Percentiles rank a stretch among this genome's conserved stretches.
phyloP scores from a whole-genome alignment of 2,329 filamentous ascomycete species.

The Capronia americana region DNA sequence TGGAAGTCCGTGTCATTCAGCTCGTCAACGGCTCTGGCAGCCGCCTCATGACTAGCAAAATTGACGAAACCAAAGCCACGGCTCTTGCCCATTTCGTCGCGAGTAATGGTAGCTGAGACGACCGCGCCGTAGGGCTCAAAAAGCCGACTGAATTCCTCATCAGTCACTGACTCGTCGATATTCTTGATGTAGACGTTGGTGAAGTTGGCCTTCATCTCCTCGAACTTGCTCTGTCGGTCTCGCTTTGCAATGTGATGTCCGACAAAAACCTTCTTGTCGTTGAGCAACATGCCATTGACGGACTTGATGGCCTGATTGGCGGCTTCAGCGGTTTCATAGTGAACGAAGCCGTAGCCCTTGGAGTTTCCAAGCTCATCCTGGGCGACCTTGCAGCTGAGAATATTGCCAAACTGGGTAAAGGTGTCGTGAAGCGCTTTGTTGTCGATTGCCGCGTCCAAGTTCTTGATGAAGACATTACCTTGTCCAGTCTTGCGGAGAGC shows the following conservation, averaged over 20 bases:
- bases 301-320: conserved; percentile 98
- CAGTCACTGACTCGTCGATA: conserved; percentile 79
- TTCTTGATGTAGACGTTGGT: conserved; percentile 99
- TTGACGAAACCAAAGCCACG: conserved; percentile 97
- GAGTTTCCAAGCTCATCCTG: conserved; percentile 96
- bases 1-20: conserved; percentile 92
- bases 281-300: conserved; percentile 98
- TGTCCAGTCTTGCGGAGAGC: conserved; percentile 98
- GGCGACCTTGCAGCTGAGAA: conserved; percentile 98
- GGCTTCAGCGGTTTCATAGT: conserved; percentile 99
- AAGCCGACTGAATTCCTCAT: conserved; percentile 91
- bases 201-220: conserved; percentile 99
- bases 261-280: conserved; percentile 99
- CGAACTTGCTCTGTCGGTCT: conserved; percentile 99
- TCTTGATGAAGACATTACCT: conserved; percentile 99
- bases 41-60: conserved; percentile 89
- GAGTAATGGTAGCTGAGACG: conserved; percentile 91
- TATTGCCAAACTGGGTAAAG: conserved; percentile 98
- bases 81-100: conserved; percentile 87
- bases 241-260: conserved; percentile 99
- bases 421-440: conserved; percentile 99
- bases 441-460: conserved; percentile 96
- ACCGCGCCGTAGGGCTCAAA: conserved; percentile 94
- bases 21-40: conserved; percentile 83
- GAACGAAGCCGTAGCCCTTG: conserved; percentile 98